Conservation (phyloP, 352 stramenopile species). For the Phytophthora syringae region DNA sequence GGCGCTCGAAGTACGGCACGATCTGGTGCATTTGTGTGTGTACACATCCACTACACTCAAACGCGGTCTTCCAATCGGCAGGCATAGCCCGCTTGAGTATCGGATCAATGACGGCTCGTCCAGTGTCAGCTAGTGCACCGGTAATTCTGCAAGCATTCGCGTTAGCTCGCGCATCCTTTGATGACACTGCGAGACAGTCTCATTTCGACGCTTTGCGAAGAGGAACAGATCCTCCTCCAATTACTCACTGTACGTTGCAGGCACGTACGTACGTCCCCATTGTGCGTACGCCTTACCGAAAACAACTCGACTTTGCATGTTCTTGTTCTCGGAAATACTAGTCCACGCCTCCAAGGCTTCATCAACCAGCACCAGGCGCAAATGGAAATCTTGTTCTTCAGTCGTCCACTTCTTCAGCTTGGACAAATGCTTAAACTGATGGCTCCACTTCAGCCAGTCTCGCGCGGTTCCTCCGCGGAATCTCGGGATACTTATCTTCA, state of each 20-base stretch:
- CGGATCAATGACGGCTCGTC: constrained; percentile 13
- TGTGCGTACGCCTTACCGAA: background rate
- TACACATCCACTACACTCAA: background rate
- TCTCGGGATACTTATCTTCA: background rate
- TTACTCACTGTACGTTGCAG: background rate
- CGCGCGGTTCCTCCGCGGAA: background rate
- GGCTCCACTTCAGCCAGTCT: background rate
- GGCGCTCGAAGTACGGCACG: constrained; percentile 10
- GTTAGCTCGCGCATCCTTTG: background rate
- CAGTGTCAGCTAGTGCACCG: background rate
- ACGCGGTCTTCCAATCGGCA: background rate
- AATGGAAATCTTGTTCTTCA: background rate
- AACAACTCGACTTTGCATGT: background rate
- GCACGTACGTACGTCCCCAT: background rate
- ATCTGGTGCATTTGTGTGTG: background rate
- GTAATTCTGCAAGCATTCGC: background rate
- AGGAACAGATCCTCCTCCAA: constrained; percentile 5
- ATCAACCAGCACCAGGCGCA: background rate
- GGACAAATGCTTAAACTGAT: background rate
- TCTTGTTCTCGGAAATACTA: background rate
- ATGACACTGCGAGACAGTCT: constrained; percentile 7
- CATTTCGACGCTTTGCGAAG: constrained; percentile 8
- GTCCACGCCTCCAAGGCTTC: background rate
- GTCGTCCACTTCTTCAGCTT: background rate
- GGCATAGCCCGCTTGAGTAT: constrained; percentile 9